Evolutionary conservation across 2,329 filamentous ascomycete genomes (phyloP).

Genomic region (Nemania sp.): DNA sequence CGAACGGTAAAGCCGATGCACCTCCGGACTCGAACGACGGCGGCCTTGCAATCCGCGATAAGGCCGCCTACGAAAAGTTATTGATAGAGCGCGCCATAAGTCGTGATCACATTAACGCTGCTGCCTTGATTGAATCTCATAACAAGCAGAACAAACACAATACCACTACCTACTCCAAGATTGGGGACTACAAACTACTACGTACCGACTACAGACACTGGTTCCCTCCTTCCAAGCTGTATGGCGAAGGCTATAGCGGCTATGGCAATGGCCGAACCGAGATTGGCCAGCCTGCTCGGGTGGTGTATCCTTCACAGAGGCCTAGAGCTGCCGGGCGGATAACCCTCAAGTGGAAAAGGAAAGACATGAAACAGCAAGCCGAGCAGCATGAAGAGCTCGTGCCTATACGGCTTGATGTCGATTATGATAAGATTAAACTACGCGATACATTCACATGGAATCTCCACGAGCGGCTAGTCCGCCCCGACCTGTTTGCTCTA

Average conservation of each 20-base stretch:
- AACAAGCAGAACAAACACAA: constrained; percentile 68
- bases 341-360: constrained; percentile 78
- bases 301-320: constrained; percentile 85
- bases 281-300: constrained; percentile 70
- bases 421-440: constrained; percentile 94
- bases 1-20: constrained; percentile 50
- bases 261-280: constrained; percentile 91
- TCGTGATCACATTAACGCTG: constrained; percentile 66
- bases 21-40: constrained; percentile 48
- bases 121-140: constrained; percentile 63
- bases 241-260: constrained; percentile 83
- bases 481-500: constrained; percentile 84
- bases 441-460: constrained; percentile 99
- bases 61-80: constrained; percentile 66
- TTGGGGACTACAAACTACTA: constrained; percentile 75
- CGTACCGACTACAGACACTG: constrained; percentile 66
- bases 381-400: constrained; percentile 93
- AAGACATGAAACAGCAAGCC: constrained; percentile 85
- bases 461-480: constrained; percentile 86
- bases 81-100: constrained; percentile 66
- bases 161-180: constrained; percentile 73
- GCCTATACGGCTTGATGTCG: constrained; percentile 90
- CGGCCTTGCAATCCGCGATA: constrained; percentile 60
- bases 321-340: constrained; percentile 80
- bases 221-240: constrained; percentile 70